Percentiles rank a stretch among this genome's conserved stretches.
phyloP scores from a whole-genome alignment of 1,284 basidiomycete species.

The Ustanciosporium gigantosporum region DNA sequence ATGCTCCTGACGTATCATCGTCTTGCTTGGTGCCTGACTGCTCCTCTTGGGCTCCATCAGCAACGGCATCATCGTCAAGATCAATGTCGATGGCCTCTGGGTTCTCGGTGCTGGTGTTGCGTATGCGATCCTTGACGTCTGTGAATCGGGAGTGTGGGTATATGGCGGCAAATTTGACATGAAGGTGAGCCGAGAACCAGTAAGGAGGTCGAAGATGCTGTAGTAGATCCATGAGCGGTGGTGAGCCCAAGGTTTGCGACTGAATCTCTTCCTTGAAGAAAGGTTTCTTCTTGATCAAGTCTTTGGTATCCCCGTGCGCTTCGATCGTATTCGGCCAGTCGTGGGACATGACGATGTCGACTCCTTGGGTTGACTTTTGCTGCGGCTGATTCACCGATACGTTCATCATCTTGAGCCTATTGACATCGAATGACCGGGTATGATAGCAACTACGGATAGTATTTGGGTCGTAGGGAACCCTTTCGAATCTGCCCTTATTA shows the following conservation, averaged over 20 bases:
- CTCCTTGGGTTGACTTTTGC: neutral
- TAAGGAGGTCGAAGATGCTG: constrained; percentile 76
- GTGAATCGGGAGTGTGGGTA: constrained; percentile 11
- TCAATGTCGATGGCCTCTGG: constrained; percentile 43
- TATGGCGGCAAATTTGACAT: constrained; percentile 69
- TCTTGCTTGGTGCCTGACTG: constrained; percentile 5
- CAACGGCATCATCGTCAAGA: constrained; percentile 21
- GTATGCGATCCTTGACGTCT: neutral
- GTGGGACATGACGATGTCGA: constrained; percentile 85
- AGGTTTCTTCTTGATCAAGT: constrained; percentile 76
- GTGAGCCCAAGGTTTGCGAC: constrained; percentile 78
- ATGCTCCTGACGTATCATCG: neutral
- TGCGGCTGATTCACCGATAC: constrained; percentile 36
- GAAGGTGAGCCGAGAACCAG: constrained; percentile 96
- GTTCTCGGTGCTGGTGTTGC: constrained; percentile 7
- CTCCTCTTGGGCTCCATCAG: neutral
- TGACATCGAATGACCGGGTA: constrained; percentile 81
- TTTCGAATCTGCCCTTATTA: constrained; percentile 64
- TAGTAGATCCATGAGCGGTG: constrained; percentile 81
- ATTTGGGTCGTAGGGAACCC: constrained; percentile 70
- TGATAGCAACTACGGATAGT: constrained; percentile 87
- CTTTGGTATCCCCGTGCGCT: constrained; percentile 73
- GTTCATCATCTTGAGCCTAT: constrained; percentile 75
- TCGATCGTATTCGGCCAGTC: constrained; percentile 94
- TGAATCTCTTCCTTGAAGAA: constrained; percentile 75